A percentile compares a stretch with the other conserved stretches of the same genome.
These are phyloP conservation scores for Tirmania nivea DNA, from an alignment of 495 filamentous ascomycete species.

Conservation along the genomic window DNA sequence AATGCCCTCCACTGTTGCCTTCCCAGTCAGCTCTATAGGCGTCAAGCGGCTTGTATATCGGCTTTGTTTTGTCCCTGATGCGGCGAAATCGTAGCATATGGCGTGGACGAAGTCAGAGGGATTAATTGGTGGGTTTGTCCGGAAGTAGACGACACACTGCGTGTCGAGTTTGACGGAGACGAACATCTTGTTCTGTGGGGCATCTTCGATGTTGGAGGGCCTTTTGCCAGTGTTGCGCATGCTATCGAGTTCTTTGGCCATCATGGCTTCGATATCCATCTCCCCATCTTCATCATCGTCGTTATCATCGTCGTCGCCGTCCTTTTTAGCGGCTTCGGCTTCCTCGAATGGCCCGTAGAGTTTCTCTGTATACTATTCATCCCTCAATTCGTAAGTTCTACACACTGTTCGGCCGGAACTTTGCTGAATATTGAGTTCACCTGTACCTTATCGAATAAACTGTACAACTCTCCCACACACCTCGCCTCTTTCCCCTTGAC, in stretches of 20 bases:
- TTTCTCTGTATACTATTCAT: conserved; percentile 28
- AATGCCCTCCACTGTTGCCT: conserved; percentile 56
- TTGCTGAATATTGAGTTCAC: no score
- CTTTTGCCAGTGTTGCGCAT: conserved; percentile 69
- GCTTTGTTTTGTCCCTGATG: conserved; percentile 33
- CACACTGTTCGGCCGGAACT: background rate
- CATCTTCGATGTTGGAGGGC: conserved; percentile 32
- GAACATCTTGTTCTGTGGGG: conserved; percentile 30
- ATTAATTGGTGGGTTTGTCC: conserved; percentile 44
- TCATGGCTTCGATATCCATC: conserved; percentile 21
- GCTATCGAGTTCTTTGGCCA: conserved; percentile 31
- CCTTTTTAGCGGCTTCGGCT: conserved; percentile 15
- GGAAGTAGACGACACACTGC: conserved; percentile 55
- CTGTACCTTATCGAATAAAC: conserved; percentile 57
- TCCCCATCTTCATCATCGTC: conserved; percentile 22
- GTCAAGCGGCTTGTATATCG: conserved; percentile 71
- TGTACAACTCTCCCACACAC: conserved; percentile 47
- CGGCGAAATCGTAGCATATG: conserved; percentile 46
- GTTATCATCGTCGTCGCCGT: conserved; percentile 16
- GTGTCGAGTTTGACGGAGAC: conserved; percentile 47
- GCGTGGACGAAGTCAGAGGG: conserved; percentile 56
- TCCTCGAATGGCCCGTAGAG: conserved; percentile 1
- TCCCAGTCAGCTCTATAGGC: conserved; percentile 51
- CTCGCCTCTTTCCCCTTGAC: conserved; percentile 57
- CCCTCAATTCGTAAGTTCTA: conserved; percentile 1